These are phyloP conservation scores for Aspergillus neoniger DNA, from an alignment of 2,329 filamentous ascomycete species.

Conservation along the genomic window DNA sequence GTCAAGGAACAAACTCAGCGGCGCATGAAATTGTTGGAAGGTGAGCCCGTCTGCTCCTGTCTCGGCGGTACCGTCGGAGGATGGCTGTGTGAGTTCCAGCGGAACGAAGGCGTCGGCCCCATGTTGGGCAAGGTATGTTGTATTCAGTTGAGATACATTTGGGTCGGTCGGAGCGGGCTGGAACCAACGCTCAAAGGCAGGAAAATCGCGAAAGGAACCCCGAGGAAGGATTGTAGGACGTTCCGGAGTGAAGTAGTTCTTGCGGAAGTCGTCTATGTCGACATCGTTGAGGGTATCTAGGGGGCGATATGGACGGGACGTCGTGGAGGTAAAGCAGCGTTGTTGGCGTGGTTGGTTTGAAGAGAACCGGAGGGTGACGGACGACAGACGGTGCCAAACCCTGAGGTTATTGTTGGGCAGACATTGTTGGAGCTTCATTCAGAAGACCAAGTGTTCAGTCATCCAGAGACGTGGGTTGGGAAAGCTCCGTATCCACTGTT, in stretches of 20 bases:
- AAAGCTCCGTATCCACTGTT: background rate
- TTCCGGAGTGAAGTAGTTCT: constrained; percentile 55
- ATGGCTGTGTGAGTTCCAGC: constrained; percentile 56
- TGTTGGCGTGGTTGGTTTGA: background rate
- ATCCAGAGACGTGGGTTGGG: background rate
- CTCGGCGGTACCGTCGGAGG: background rate
- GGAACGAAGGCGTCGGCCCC: constrained; percentile 57
- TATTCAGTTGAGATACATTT: constrained; percentile 39
- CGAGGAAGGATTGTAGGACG: constrained; percentile 56
- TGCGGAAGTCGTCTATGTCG: constrained; percentile 52
- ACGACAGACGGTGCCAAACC: constrained; percentile 13
- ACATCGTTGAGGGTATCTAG: constrained; percentile 35
- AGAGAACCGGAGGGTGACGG: background rate
- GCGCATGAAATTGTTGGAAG: constrained; percentile 52
- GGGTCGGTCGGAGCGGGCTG: constrained; percentile 36
- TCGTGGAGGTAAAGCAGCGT: constrained; percentile 3
- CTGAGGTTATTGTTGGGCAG: constrained; percentile 15
- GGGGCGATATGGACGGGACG: constrained; percentile 22
- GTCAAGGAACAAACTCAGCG: constrained; percentile 64
- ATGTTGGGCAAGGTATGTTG: constrained; percentile 45
- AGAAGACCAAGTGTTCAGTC: constrained; percentile 10
- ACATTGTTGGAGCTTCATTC: constrained; percentile 35
- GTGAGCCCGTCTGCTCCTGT: constrained; percentile 16
- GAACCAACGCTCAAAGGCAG: constrained; percentile 65
- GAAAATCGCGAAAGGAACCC: constrained; percentile 48